phyloP scores from a whole-genome alignment of 768 basidiomycete genomes.

The Cyclocybe aegerita region DNA sequence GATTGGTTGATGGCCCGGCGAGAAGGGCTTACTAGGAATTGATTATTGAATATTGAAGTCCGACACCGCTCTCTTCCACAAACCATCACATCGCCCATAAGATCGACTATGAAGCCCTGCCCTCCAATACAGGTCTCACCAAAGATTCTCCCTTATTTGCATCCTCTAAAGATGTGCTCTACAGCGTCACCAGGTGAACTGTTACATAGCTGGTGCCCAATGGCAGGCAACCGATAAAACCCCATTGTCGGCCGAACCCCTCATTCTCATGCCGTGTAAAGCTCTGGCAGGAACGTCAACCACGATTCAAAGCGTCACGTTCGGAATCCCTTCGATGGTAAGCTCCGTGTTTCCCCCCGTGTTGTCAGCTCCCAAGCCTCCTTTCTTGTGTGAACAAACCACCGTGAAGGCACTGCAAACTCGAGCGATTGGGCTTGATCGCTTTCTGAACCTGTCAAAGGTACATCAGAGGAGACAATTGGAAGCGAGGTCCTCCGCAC shows the following conservation, averaged over 20 bases:
- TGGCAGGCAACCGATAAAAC: slow-evolving; percentile 86
- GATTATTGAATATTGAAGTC: neutral
- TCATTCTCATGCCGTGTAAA: slow-evolving; percentile 24
- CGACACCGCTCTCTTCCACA: neutral
- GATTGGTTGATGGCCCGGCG: neutral
- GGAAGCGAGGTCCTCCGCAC: slow-evolving; percentile 88
- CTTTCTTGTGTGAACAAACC: slow-evolving; percentile 74
- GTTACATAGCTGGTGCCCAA: slow-evolving; percentile 80
- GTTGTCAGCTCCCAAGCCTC: slow-evolving; percentile 50
- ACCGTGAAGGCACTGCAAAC: slow-evolving; percentile 83
- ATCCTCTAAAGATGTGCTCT: slow-evolving; percentile 11
- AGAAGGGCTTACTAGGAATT: neutral
- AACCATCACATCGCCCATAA: slow-evolving; percentile 36
- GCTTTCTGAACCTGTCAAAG: slow-evolving; percentile 87
- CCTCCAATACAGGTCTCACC: slow-evolving; percentile 76
- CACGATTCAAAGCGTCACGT: slow-evolving; percentile 91
- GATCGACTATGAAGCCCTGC: slow-evolving; percentile 51
- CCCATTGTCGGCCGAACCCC: neutral
- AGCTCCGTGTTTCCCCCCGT: slow-evolving; percentile 4
- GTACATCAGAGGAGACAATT: slow-evolving; percentile 68
- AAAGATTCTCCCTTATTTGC: slow-evolving; percentile 38
- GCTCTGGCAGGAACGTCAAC: slow-evolving; percentile 93
- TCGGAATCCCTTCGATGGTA: slow-evolving; percentile 99
- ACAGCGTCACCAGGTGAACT: slow-evolving; percentile 68
- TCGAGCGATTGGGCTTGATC: slow-evolving; percentile 95